Evolutionary conservation across 73 alveolate genomes (phyloP), one percentile per base, ranked within the genome.

Genomic region (Breviolum minutum): DNA sequence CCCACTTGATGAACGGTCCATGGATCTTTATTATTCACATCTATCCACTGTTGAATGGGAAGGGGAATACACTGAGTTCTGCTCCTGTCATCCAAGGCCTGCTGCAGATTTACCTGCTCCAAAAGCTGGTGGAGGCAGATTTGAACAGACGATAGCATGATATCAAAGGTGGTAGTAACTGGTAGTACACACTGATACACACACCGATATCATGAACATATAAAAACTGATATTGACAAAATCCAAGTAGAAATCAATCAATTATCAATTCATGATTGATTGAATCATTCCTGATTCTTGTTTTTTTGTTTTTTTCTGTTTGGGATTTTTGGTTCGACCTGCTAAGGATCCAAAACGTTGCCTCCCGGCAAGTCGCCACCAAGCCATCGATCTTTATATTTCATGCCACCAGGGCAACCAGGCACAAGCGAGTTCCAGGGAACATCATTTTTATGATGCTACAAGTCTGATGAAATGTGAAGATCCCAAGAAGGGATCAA

Each of bases 341-440:
- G 40, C 48, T 54, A 27, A 86, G 94, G 94, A 26, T 86, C 94
- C 48, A 92, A 92, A 81, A 80, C 89, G 63, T 40, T 92, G 71
- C 63, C 97, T 6, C 68, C 98, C 14, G 90, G 80, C 66, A 80
- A 73, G 81, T 62, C 90, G 48, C 90, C 79, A n/a, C 98, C 98
- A 7, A 92, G 98, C 98, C 98, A 92, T 48, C 89, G 98, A 20
- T 73, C 62, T 64, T 26, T 92, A 80, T 92, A 92, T 68, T 92
- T 92, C 98, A 92, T 92, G 98, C 98, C 98, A 26, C 98, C 98
- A 40, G 98, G 98, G 62, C 98, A 92, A 48, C 98, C 98, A 92
- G 98, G 98, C 98, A 40, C 54, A 40, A 40, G 54, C 54, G 54
- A 40, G 54, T 40, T 40, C 54, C 54, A 11, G 32, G 83, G 5